These are phyloP conservation scores for Elsinoe ampelina DNA, from an alignment of 2,329 filamentous ascomycete species.

Conservation along the genomic window DNA sequence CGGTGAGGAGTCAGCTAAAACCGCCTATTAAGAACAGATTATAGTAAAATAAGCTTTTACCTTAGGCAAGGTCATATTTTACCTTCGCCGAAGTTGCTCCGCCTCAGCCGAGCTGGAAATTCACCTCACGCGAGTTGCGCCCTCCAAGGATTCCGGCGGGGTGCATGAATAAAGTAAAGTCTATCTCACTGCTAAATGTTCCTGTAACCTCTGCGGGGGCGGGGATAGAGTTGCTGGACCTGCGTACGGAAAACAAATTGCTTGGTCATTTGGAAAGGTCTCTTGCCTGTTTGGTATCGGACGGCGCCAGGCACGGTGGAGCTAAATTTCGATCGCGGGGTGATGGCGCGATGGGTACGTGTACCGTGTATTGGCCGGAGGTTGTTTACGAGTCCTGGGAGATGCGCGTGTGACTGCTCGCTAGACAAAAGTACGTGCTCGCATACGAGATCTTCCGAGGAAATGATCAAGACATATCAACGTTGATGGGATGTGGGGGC, in stretches of 20 bases:
- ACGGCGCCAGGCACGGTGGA: background rate
- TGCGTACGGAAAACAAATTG: background rate
- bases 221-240: background rate
- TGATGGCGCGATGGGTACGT: background rate
- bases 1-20: too few species aligned
- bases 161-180: background rate
- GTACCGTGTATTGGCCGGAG: too few species aligned
- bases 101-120: too few species aligned
- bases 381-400: too few species aligned
- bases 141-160: background rate
- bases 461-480: background rate
- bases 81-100: too few species aligned
- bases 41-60: too few species aligned
- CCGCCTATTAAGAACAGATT: too few species aligned
- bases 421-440: too few species aligned
- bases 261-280: background rate
- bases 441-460: too few species aligned
- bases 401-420: too few species aligned
- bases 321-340: background rate
- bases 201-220: background rate
- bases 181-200: background rate
- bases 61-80: too few species aligned
- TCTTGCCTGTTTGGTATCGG: constrained; percentile 1
- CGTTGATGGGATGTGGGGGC: background rate
- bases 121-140: too few species aligned